A percentile compares a stretch with the other conserved stretches of the same genome.
Evolutionary conservation across 2,329 filamentous ascomycete genomes (phyloP).

Genomic region (Penicillium sp.): DNA sequence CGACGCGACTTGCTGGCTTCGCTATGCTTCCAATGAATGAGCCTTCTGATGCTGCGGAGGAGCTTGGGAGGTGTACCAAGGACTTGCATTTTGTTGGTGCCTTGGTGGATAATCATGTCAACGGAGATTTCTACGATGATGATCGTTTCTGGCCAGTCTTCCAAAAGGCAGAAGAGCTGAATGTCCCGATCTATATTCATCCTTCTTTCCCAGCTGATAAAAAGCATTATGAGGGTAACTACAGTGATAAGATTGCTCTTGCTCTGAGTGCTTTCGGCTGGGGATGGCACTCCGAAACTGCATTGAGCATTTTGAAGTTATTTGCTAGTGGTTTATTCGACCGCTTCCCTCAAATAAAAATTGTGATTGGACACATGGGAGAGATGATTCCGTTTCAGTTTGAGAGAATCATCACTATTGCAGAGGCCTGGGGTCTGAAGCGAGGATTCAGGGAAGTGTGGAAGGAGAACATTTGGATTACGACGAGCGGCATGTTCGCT

Average conservation of each 20-base stretch:
- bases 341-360: constrained; percentile 53
- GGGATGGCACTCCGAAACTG: constrained; percentile 43
- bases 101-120: constrained; percentile 46
- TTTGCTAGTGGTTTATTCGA: constrained; percentile 59
- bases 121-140: constrained; percentile 47
- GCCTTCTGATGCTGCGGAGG: constrained; percentile 37
- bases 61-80: constrained; percentile 42
- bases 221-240: constrained; percentile 41
- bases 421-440: not conserved
- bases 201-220: constrained; percentile 45
- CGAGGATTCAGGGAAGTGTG: not conserved
- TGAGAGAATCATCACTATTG: not conserved
- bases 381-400: constrained; percentile 2
- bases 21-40: constrained; percentile 45
- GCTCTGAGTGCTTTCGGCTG: constrained; percentile 28
- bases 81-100: constrained; percentile 50
- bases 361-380: constrained; percentile 27
- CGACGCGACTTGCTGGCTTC: constrained; percentile 45
- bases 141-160: constrained; percentile 47
- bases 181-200: constrained; percentile 56
- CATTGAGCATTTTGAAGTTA: constrained; percentile 41
- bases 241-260: constrained; percentile 20
- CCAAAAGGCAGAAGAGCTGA: constrained; percentile 44
- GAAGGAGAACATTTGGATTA: constrained; percentile 1
- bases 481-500: constrained; percentile 2